Evolutionary conservation across 768 basidiomycete species (phyloP).

Genomic region (Sutorius australiensis): DNA sequence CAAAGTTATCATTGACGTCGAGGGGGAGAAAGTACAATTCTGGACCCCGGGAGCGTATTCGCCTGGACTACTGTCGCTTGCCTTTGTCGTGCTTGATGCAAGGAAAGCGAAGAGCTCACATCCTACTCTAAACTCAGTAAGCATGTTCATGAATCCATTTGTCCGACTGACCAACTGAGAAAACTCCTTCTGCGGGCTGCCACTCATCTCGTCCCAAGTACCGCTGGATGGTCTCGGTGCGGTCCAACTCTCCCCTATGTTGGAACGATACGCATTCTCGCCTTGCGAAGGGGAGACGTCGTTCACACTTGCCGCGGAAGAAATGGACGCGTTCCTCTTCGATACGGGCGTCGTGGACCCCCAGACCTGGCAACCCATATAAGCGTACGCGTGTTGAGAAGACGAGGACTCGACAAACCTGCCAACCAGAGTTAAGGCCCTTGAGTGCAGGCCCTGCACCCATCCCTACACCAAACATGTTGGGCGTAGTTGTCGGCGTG

Average conservation of each 20-base stretch:
- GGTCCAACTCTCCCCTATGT: constrained; percentile 51
- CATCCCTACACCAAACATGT: constrained; percentile 53
- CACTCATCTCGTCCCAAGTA: constrained; percentile 57
- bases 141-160: constrained; percentile 1
- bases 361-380: constrained; percentile 50
- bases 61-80: constrained; percentile 39
- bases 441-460: constrained; percentile 47
- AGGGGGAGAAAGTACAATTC: constrained; percentile 33
- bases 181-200: constrained; percentile 48
- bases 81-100: constrained; percentile 46
- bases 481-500: constrained; percentile 37
- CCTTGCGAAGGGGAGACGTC: constrained; percentile 45
- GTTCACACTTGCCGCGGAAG: constrained; percentile 51
- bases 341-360: constrained; percentile 45
- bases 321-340: constrained; percentile 58
- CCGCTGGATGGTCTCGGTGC: constrained; percentile 47
- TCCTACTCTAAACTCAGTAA: constrained; percentile 36
- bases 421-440: constrained; percentile 60
- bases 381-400: constrained; percentile 4
- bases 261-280: constrained; percentile 46
- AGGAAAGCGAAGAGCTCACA: constrained; percentile 35
- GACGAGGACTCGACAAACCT: constrained; percentile 41
- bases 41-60: constrained; percentile 36
- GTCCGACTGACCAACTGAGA: constrained; percentile 43
- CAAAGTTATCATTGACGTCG: constrained; percentile 8